phyloP scores from a whole-genome alignment of 345 rosid genomes.

The Conringia planisiliqua region DNA sequence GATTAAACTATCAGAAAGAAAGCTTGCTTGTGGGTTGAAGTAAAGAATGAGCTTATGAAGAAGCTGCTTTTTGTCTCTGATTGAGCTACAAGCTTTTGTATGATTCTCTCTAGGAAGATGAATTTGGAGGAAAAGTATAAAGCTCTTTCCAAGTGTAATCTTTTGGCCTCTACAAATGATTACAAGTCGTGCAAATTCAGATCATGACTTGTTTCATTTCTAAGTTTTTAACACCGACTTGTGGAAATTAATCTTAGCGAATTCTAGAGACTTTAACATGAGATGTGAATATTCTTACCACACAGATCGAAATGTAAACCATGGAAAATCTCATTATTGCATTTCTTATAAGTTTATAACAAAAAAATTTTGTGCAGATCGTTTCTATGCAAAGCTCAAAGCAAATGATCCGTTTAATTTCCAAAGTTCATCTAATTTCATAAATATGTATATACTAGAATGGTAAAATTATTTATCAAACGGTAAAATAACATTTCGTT shows the following conservation, averaged over 20 bases:
- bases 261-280: background rate
- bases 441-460: background rate
- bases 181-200: background rate
- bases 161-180: constrained; percentile 3
- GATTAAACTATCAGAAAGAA: constrained; percentile 23
- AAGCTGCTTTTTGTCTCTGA: constrained; percentile 36
- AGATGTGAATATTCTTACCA: background rate
- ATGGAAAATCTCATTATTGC: background rate
- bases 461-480: background rate
- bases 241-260: background rate
- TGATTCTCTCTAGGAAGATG: constrained; percentile 10
- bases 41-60: constrained; percentile 58
- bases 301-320: background rate
- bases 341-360: background rate
- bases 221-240: background rate
- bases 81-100: constrained; percentile 17
- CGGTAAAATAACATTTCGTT: background rate
- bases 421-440: background rate
- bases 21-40: constrained; percentile 31
- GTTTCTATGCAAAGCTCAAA: background rate
- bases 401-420: background rate
- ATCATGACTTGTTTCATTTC: background rate
- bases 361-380: background rate
- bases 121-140: constrained; percentile 25
- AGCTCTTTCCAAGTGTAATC: background rate